A percentile compares a stretch with the other conserved stretches of the same genome.
Conservation (phyloP, 176 grass and related monocot genomes). For the Pontederia paniculata region DNA sequence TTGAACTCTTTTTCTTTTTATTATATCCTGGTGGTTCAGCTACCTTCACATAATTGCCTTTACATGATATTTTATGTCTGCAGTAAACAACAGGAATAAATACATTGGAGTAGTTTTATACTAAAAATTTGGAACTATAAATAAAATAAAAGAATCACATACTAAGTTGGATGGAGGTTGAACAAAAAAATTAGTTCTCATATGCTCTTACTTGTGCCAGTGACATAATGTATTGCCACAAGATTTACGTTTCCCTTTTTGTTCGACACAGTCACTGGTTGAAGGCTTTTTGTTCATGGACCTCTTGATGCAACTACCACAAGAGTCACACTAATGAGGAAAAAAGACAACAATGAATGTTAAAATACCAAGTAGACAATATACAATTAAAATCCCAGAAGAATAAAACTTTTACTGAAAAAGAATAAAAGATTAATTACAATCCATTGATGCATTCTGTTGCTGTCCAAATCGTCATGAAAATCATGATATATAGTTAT, state of each 20-base stretch:
- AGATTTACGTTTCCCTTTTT: constrained; percentile 19
- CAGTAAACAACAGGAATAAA: no score
- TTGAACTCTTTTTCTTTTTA: no score
- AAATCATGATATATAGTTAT: constrained; percentile 31
- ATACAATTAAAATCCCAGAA: not conserved
- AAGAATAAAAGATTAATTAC: constrained; percentile 8
- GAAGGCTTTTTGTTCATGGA: constrained; percentile 30
- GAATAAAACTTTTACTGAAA: constrained; percentile 15
- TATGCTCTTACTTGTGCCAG: constrained; percentile 15
- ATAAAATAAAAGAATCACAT: no score
- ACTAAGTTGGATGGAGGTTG: no score
- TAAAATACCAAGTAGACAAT: not conserved
- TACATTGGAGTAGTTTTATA: no score
- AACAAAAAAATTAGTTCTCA: no score
- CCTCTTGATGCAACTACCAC: constrained; percentile 43
- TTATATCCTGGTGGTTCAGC: no score
- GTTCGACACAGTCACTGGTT: constrained; percentile 32
- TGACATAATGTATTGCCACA: constrained; percentile 35
- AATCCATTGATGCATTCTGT: constrained; percentile 28
- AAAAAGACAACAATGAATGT: not conserved
- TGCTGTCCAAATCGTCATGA: constrained; percentile 20
- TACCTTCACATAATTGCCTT: no score
- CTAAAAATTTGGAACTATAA: no score
- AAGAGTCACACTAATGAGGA: constrained; percentile 34
- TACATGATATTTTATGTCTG: no score